Base-by-base conservation (phyloP, 352 stramenopile genomes). In the Phytophthora multivora region DNA sequence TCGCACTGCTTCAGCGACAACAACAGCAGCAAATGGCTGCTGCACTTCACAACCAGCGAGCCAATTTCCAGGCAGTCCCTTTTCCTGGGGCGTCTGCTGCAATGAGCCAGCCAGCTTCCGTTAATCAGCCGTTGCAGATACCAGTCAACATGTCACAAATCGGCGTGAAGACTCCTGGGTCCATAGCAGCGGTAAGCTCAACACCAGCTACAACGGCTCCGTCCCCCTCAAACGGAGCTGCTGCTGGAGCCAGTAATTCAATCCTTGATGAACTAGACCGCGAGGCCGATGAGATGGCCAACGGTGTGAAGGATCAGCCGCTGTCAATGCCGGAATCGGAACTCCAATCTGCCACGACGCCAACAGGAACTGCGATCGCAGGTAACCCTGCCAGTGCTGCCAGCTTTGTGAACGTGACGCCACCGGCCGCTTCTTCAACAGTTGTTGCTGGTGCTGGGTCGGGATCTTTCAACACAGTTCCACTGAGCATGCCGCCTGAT, bases 221-320 rank as follows among this genome's bases (percentile, higher is more conserved):
- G 30, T 68, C 56, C 5, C 9, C 66, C 6, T 63, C 13, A 18
- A 65, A 50, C 55, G 72, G 65, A 30, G 39, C 53, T 65, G 39
- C 53, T 65, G 70, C 51, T n/a, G 51, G 39, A 48, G 63, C 63
- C 16, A 64, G 77, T 13, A 91, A 51, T 52, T 94, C 85, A n/a
- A 96, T 96, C 50, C 49, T 96, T 47, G 87, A 96, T 28, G 87
- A 96, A 31, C 51, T 96, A 23, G 87, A 96, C 42, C 81, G 87
- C 13, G 87, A 96, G 47, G 84, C 87, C 1, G 79, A 96, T 60
- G 87, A 96, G 56, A 96, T 96, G 87, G 87, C 87, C 1, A 90
- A 91, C 49, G 80, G 83, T 13, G 67, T 93, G 15, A 93, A 73
- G 48, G 87, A 96, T 35, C 75, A 94, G 49, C 85, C 87, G 1